Conservation (phyloP, 345 rosid species). For the Luvunga scandens region DNA sequence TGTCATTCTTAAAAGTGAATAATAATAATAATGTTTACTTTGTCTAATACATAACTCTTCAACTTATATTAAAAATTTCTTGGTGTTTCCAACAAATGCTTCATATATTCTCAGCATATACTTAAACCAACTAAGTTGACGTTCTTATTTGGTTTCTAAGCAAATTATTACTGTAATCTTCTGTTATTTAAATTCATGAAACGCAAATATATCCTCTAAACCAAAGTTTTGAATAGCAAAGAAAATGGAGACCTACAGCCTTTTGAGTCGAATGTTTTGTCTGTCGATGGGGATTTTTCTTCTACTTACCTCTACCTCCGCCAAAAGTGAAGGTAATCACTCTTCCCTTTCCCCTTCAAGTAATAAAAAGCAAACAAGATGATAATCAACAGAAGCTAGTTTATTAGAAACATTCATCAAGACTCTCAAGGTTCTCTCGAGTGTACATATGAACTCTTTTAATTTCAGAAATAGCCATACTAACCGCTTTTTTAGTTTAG, state of each 20-base stretch:
- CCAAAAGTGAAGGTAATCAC: background rate
- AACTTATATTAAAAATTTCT: background rate
- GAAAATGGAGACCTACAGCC: background rate
- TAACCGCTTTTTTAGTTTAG: too few relatives aligned
- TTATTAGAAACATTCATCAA: too few relatives aligned
- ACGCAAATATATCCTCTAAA: background rate
- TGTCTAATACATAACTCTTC: background rate
- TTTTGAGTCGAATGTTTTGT: background rate
- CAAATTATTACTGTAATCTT: background rate
- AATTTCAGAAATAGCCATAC: too few relatives aligned
- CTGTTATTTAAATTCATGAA: background rate
- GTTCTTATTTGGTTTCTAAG: background rate
- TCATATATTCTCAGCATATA: constrained; percentile 6
- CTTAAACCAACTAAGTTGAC: background rate
- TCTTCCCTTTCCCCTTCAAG: background rate
- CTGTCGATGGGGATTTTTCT: background rate
- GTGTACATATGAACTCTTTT: too few relatives aligned
- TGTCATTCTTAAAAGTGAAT: background rate
- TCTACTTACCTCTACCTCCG: background rate
- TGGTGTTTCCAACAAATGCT: background rate
- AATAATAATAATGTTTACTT: too few relatives aligned
- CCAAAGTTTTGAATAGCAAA: background rate
- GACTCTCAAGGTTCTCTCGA: too few relatives aligned
- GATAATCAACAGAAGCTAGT: too few relatives aligned
- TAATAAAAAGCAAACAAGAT: background rate